A percentile compares a stretch with the other conserved stretches of the same genome.
Evolutionary conservation across 805 yeast species (phyloP).

Genomic region (Candida bentonensis): DNA sequence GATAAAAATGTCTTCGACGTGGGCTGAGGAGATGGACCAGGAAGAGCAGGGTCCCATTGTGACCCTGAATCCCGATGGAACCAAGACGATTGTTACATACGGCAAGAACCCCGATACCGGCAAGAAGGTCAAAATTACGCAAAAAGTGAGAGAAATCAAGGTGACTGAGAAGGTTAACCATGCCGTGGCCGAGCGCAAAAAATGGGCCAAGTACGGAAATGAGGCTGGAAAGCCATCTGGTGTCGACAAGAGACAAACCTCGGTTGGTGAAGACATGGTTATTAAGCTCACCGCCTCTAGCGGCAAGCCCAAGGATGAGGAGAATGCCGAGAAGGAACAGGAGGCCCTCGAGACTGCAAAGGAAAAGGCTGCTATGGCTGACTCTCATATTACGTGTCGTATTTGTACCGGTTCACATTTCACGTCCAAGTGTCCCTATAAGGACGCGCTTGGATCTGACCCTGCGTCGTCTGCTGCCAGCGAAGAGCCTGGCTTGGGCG

Average conservation of each 20-base stretch:
- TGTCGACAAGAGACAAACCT: slow-evolving; percentile 80
- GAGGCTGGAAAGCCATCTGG: slow-evolving; percentile 66
- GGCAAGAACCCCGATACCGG: slow-evolving; percentile 56
- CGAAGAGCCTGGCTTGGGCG: slow-evolving; percentile 17
- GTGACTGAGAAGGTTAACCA: slow-evolving; percentile 76
- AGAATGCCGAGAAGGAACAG: slow-evolving; percentile 46
- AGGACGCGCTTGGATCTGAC: slow-evolving; percentile 57
- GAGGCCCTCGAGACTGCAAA: slow-evolving; percentile 33
- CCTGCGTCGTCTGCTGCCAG: slow-evolving; percentile 18
- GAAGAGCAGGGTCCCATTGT: slow-evolving; percentile 47
- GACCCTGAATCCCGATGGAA: slow-evolving; percentile 70
- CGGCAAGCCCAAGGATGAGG: slow-evolving; percentile 31
- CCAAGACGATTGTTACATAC: slow-evolving; percentile 74
- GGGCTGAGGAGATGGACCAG: slow-evolving; percentile 63
- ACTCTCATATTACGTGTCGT: slow-evolving; percentile 48
- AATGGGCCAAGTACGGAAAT: slow-evolving; percentile 79
- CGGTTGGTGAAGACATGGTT: slow-evolving; percentile 64
- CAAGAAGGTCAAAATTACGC: slow-evolving; percentile 76
- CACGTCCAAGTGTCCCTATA: slow-evolving; percentile 91
- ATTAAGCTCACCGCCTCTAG: slow-evolving; percentile 45
- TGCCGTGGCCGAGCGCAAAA: slow-evolving; percentile 71
- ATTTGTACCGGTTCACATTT: slow-evolving; percentile 88
- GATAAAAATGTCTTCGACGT: slow-evolving; percentile 13
- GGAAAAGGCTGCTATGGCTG: slow-evolving; percentile 29
- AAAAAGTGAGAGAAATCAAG: slow-evolving; percentile 61